These are phyloP conservation scores for Schizochytrium sp. DNA, from an alignment of 108 stramenopile genomes.

Conservation along the genomic window DNA sequence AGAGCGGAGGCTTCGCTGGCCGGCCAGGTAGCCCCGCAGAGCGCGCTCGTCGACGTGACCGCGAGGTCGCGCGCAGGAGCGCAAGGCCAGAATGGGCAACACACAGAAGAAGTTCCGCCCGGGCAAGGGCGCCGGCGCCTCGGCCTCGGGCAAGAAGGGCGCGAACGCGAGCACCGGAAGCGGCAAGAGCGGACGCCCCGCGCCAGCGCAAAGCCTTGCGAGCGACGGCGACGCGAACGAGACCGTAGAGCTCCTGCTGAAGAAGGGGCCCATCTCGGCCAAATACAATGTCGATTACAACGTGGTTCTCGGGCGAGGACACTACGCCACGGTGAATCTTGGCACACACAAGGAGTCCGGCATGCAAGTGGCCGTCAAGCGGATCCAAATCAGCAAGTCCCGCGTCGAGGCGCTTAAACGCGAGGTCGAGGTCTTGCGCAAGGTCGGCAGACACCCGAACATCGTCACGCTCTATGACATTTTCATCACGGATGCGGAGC, in stretches of 20 bases:
- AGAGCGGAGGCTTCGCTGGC: no score
- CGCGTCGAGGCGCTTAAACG: neutral
- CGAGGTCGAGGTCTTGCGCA: slow-evolving; percentile 1
- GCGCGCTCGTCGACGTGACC: no score
- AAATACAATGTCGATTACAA: neutral
- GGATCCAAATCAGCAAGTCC: neutral
- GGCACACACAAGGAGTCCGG: neutral
- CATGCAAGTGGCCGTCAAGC: neutral
- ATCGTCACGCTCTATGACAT: neutral
- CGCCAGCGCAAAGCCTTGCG: neutral
- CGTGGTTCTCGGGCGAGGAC: neutral
- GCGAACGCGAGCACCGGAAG: neutral
- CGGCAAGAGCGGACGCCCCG: neutral
- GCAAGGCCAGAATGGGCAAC: neutral
- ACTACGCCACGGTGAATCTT: neutral
- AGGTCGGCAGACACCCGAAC: slow-evolving; percentile 2
- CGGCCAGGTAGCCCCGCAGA: no score
- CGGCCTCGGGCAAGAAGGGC: neutral
- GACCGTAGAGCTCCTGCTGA: neutral
- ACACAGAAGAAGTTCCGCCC: neutral
- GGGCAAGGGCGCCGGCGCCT: neutral
- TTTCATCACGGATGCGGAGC: slow-evolving; percentile 17
- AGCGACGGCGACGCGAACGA: neutral
- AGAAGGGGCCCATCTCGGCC: neutral
- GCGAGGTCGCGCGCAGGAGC: no score